Evolutionary conservation across 371 early-diverging fungal species (phyloP).

Genomic region (Mortierella sp.): DNA sequence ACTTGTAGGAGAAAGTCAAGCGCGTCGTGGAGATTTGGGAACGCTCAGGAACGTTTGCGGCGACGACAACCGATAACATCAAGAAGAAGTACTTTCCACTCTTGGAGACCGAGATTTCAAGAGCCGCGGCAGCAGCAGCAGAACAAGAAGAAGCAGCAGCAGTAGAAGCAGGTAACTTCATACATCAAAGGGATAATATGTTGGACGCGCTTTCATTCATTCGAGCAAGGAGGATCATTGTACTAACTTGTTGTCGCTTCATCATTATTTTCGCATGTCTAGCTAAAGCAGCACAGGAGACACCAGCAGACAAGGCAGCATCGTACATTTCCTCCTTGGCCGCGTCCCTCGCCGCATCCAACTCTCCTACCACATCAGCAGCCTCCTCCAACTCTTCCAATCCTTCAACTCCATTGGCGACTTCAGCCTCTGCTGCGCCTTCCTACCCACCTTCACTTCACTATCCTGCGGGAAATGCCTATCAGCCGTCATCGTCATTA

Average conservation of each 20-base stretch:
- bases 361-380: conserved; percentile 6
- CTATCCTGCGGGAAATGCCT: background rate
- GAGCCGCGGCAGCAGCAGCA: conserved; percentile 9
- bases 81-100: conserved; percentile 51
- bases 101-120: conserved; percentile 25
- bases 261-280: background rate
- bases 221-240: background rate
- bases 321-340: conserved; percentile 40
- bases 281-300: conserved; percentile 7
- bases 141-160: background rate
- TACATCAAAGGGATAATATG: no score
- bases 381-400: conserved; percentile 4
- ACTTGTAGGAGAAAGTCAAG: conserved; percentile 70
- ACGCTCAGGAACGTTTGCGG: conserved; percentile 62
- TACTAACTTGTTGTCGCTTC: no score
- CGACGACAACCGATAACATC: conserved; percentile 57
- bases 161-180: conserved; percentile 10
- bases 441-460: background rate
- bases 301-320: conserved; percentile 19
- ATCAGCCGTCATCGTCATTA: background rate
- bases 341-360: conserved; percentile 28
- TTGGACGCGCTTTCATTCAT: background rate
- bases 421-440: background rate
- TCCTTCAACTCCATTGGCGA: conserved; percentile 5
- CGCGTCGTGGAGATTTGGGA: conserved; percentile 72